Evolutionary conservation across 192 early-diverging fungal species (phyloP).

Genomic region (Coemansia sp.): DNA sequence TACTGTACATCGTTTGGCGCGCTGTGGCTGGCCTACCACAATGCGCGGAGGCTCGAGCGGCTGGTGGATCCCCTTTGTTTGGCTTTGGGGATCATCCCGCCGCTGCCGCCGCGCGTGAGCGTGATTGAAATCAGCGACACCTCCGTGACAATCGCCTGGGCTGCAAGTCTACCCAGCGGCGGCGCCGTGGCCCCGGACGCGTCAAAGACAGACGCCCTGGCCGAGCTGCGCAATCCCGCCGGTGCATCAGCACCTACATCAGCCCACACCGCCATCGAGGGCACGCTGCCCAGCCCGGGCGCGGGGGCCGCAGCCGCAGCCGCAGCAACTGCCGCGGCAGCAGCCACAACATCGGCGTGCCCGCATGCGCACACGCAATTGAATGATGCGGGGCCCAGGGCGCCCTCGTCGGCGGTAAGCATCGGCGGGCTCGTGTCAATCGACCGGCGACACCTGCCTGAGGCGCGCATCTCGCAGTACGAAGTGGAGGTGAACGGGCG

Average conservation of each 20-base stretch:
- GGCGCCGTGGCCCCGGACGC: background rate
- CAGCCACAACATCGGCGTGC: too few species aligned
- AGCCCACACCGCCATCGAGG: background rate
- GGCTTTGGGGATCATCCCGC: conserved; percentile 37
- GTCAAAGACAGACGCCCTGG: background rate
- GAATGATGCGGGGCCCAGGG: too few species aligned
- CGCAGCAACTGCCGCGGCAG: too few species aligned
- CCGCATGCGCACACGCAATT: too few species aligned
- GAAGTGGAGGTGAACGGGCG: conserved; percentile 42
- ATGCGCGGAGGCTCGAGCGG: conserved; percentile 31
- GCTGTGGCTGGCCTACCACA: conserved; percentile 43
- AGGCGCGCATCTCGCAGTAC: conserved; percentile 16
- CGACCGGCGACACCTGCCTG: conserved; percentile 16
- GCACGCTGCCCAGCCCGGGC: background rate
- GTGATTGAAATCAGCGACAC: conserved; percentile 27
- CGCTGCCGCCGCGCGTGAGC: conserved; percentile 24
- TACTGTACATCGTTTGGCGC: conserved; percentile 48
- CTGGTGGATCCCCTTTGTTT: conserved; percentile 33
- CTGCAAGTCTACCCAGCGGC: background rate
- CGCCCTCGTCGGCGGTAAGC: background rate
- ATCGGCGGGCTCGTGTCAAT: conserved; percentile 8
- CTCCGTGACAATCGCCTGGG: conserved; percentile 25
- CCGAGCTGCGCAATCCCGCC: background rate
- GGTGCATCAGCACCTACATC: background rate
- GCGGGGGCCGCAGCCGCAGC: background rate